Conservation (phyloP, 2,329 filamentous ascomycete genomes). For the Clonostachys rosea region DNA sequence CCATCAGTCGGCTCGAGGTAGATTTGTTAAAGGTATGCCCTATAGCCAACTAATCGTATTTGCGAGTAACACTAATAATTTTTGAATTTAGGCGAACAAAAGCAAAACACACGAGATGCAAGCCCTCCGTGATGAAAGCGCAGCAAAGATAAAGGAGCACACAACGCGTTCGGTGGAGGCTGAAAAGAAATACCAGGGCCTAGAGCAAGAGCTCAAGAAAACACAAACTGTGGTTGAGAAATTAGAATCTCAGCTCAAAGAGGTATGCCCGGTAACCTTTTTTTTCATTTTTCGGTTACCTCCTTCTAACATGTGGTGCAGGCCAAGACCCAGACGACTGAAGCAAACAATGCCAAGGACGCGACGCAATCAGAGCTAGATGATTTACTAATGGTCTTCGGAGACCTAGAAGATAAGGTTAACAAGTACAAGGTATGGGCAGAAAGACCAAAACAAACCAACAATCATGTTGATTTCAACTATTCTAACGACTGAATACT, state of each 20-base stretch:
- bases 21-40: slow-evolving; percentile 51
- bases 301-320: slow-evolving; percentile 6
- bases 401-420: slow-evolving; percentile 74
- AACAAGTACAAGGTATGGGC: slow-evolving; percentile 65
- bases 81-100: slow-evolving; percentile 47
- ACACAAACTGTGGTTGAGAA: slow-evolving; percentile 4
- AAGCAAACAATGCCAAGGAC: slow-evolving; percentile 57
- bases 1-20: slow-evolving; percentile 56
- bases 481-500: slow-evolving; percentile 5
- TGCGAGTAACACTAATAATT: not conserved
- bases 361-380: slow-evolving; percentile 70
- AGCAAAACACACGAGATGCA: slow-evolving; percentile 56
- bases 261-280: slow-evolving; percentile 11
- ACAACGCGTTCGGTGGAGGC: slow-evolving; percentile 14
- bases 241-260: slow-evolving; percentile 11
- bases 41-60: not conserved
- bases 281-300: not conserved
- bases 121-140: slow-evolving; percentile 35
- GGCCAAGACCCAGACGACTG: slow-evolving; percentile 19
- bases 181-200: slow-evolving; percentile 11
- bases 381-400: slow-evolving; percentile 76
- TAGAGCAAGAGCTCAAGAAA: slow-evolving; percentile 17
- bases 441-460: too few relatives aligned
- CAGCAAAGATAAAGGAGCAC: slow-evolving; percentile 15
- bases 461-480: not conserved